Evolutionary conservation across 2,329 filamentous ascomycete species (phyloP).

Genomic region (Penicillium occitanis): DNA sequence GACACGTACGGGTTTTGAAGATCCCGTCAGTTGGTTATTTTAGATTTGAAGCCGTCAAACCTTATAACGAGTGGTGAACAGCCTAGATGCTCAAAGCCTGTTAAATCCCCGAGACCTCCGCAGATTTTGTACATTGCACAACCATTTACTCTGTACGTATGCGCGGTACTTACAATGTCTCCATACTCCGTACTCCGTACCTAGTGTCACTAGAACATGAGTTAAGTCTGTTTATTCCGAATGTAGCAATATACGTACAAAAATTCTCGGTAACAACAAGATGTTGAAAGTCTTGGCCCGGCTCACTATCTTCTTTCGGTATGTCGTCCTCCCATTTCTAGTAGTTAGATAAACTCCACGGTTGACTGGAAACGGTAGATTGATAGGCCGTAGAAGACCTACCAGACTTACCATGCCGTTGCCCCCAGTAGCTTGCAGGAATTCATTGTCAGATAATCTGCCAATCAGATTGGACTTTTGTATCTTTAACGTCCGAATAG

Average conservation of each 20-base stretch:
- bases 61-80: not conserved
- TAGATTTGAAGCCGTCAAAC: constrained; percentile 2
- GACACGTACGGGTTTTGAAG: not conserved
- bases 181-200: not conserved
- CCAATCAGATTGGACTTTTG: not conserved
- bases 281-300: not conserved
- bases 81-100: not conserved
- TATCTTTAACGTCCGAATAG: not conserved
- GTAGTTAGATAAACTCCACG: too few relatives aligned
- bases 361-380: not conserved
- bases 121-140: not conserved
- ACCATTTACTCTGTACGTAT: not conserved
- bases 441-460: not conserved
- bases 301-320: not conserved
- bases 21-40: not conserved
- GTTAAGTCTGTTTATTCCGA: not conserved
- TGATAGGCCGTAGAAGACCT: not conserved
- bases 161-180: not conserved
- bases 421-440: not conserved
- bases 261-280: not conserved
- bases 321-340: not conserved
- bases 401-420: not conserved
- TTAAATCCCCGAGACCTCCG: not conserved
- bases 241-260: not conserved
- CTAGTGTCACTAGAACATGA: not conserved